A percentile compares a stretch with the other conserved stretches of the same genome.
Conservation (phyloP, 176 grass and related monocot species). For the Phoenix roebelenii region DNA sequence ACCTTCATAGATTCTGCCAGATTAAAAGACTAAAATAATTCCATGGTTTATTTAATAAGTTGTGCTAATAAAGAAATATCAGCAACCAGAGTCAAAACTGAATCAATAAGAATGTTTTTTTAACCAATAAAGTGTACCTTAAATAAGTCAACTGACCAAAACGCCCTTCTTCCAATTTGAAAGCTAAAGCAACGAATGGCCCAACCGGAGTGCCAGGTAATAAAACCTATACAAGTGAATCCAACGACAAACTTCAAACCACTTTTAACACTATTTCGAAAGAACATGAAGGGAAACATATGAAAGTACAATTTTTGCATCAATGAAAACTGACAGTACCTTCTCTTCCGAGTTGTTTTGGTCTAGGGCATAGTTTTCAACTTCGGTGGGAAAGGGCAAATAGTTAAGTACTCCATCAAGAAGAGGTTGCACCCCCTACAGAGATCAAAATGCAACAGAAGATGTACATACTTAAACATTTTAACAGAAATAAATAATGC, state of each 20-base stretch:
- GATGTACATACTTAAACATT: too few species aligned
- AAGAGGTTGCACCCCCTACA: constrained; percentile 85
- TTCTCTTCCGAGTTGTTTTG: constrained; percentile 95
- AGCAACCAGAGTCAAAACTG: not conserved
- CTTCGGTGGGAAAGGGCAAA: constrained; percentile 73
- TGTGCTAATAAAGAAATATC: not conserved
- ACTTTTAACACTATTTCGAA: constrained; percentile 2
- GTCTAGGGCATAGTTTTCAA: constrained; percentile 85
- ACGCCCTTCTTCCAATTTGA: constrained; percentile 98
- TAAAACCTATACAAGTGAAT: constrained; percentile 40
- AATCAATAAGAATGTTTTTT: constrained; percentile 6
- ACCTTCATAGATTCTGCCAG: constrained; percentile 87
- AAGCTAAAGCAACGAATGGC: constrained; percentile 83
- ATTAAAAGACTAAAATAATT: constrained; percentile 21
- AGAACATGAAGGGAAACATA: not conserved
- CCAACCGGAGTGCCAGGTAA: constrained; percentile 64
- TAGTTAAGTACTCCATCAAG: constrained; percentile 95
- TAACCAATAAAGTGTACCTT: constrained; percentile 32
- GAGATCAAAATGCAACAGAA: constrained; percentile 23
- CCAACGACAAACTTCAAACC: constrained; percentile 8
- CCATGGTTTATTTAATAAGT: constrained; percentile 9
- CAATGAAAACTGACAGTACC: constrained; percentile 25
- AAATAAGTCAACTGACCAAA: constrained; percentile 98
- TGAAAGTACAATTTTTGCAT: too few species aligned
- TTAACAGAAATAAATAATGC: too few species aligned